Conservation (phyloP, 192 early-diverging fungal genomes). For the Coemansia sp. region DNA sequence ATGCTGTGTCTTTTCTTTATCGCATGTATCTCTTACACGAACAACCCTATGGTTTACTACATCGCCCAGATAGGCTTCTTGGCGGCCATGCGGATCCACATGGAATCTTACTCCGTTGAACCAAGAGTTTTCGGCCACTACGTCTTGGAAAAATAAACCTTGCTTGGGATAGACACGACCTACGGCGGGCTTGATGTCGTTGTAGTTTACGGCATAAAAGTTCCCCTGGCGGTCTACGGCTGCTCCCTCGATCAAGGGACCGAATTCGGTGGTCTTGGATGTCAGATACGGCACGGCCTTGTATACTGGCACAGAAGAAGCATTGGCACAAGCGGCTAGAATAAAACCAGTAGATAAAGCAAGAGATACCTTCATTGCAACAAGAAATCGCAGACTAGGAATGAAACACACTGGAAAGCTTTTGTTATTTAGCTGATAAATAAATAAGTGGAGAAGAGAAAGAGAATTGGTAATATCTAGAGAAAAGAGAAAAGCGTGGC, state of each 20-base stretch:
- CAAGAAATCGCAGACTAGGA: too few species aligned
- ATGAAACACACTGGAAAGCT: too few species aligned
- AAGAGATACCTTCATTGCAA: too few species aligned
- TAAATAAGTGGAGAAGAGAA: too few species aligned
- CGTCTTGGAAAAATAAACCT: slow-evolving; percentile 24
- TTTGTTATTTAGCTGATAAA: too few species aligned
- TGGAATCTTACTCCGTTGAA: slow-evolving; percentile 54
- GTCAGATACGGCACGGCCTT: slow-evolving; percentile 26
- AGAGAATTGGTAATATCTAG: too few species aligned
- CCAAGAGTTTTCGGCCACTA: slow-evolving; percentile 11
- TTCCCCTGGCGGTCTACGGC: slow-evolving; percentile 51
- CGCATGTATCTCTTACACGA: slow-evolving; percentile 19
- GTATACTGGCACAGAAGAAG: slow-evolving; percentile 5
- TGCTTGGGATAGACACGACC: slow-evolving; percentile 14
- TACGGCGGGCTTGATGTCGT: slow-evolving; percentile 8
- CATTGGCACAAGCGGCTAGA: neutral
- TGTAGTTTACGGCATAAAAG: slow-evolving; percentile 50
- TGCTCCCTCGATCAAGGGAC: slow-evolving; percentile 53
- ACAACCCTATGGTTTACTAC: slow-evolving; percentile 38
- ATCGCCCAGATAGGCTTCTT: slow-evolving; percentile 45
- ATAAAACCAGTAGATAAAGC: too few species aligned
- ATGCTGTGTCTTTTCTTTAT: slow-evolving; percentile 4
- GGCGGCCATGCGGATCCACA: slow-evolving; percentile 12
- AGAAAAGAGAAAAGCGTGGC: too few species aligned
- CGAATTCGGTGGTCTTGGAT: slow-evolving; percentile 35